Base-by-base conservation (phyloP, 495 filamentous ascomycete species). In the Hypoxylon fuscum region DNA sequence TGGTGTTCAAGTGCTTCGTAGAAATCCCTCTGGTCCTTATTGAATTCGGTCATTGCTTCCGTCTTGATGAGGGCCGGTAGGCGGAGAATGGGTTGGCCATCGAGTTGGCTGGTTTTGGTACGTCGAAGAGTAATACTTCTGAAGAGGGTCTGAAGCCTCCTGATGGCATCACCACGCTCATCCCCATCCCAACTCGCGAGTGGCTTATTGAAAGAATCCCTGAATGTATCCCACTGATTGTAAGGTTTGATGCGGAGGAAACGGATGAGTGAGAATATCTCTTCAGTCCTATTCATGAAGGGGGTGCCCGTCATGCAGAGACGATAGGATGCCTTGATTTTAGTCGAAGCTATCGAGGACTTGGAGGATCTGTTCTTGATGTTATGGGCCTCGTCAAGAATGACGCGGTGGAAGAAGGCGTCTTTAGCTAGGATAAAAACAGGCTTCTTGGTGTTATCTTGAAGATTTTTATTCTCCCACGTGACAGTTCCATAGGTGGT, bases 271-370 rank as follows among this genome's bases (percentile, higher is more conserved):
- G 92, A 88, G 67, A 86, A 93, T n/a, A 96, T 75, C 68, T 97
- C 95, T 25, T 83, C 80, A 2, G 94, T 85, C 11, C 80, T 86
- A 66, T 98, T 98, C 88, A 95, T 93, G 87, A 97, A 96, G 0
- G 95, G 95, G 0, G 92, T 97, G 5, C 95, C 95, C 9, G 90
- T 96, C 74, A 98, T 86, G 68, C 91, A 96, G 75, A 92, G 89
- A 14, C 95, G 79, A 64, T 90, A 86, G 23, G 76, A 83, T 12
- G 90, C 76, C 42, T 85, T 73, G 6, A 97, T 79, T 5, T 75
- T 65, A 65, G 75, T 84, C 21, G 84, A 86, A 5, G 85, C 94
- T 48, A 78, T 76, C 0, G 90, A 84, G 11, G 81, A 75, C 56
- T 89, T 85, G 1, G 93, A 90, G 21, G 75, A 79, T 55, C 84